Percentiles rank a stretch among this genome's conserved stretches.
phyloP scores from a whole-genome alignment of 768 basidiomycete species.

The Brasilioporus rufonigricans region DNA sequence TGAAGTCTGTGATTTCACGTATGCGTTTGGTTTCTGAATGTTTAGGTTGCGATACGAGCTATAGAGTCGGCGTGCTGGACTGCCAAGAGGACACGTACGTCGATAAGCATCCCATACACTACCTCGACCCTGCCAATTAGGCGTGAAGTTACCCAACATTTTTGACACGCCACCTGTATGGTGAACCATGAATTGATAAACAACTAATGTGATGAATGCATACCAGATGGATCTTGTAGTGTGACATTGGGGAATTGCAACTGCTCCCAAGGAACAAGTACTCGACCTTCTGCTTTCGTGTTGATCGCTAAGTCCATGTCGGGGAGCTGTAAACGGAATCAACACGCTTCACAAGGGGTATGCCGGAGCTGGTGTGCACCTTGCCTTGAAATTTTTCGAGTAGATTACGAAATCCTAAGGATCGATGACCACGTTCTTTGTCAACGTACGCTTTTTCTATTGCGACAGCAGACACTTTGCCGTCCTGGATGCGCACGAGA shows the following conservation, averaged over 20 bases:
- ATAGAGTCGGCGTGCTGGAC: constrained; percentile 80
- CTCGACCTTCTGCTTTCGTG: constrained; percentile 88
- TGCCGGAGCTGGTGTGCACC: constrained; percentile 39
- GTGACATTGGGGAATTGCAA: constrained; percentile 71
- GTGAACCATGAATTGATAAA: background rate
- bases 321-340: constrained; percentile 55
- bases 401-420: constrained; percentile 75
- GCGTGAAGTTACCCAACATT: constrained; percentile 60
- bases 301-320: constrained; percentile 96
- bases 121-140: constrained; percentile 84
- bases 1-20: constrained; percentile 22
- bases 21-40: constrained; percentile 25
- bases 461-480: constrained; percentile 57
- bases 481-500: constrained; percentile 73
- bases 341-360: background rate
- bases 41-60: constrained; percentile 63
- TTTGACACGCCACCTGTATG: background rate
- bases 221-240: constrained; percentile 33
- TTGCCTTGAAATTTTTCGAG: constrained; percentile 63
- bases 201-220: background rate
- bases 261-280: constrained; percentile 92
- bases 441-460: constrained; percentile 55
- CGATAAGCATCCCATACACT: constrained; percentile 94
- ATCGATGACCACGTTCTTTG: constrained; percentile 71
- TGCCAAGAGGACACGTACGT: constrained; percentile 77